Conservation (phyloP, 257 asterid species). For the Nemophila menziesii region DNA sequence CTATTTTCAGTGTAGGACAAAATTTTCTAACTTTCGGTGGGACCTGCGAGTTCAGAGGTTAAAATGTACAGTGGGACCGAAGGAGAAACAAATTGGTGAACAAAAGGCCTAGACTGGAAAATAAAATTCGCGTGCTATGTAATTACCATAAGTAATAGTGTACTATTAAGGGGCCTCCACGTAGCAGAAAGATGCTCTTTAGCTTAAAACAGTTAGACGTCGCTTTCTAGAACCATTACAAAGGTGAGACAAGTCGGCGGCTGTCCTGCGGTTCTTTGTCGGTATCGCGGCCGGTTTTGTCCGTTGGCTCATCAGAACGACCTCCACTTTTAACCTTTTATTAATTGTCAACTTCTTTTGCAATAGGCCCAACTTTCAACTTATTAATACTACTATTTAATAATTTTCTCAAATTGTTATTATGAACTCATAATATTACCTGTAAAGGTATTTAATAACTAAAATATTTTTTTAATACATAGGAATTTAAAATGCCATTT, state of each 20-base stretch:
- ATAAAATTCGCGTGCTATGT: conserved; percentile 49
- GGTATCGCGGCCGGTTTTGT: conserved; percentile 20
- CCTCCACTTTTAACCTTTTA: background rate
- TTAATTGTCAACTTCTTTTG: conserved; percentile 1
- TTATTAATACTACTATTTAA: too few species aligned
- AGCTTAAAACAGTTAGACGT: conserved; percentile 24
- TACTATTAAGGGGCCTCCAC: conserved; percentile 11
- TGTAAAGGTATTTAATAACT: too few species aligned
- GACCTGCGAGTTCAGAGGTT: too few species aligned
- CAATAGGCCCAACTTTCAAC: conserved; percentile 4
- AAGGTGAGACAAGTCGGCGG: conserved; percentile 49
- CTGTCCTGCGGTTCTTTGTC: conserved; percentile 36
- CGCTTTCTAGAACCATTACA: conserved; percentile 33
- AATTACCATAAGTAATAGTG: conserved; percentile 5
- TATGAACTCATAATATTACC: too few species aligned
- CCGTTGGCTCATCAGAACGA: conserved; percentile 8
- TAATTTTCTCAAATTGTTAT: too few species aligned
- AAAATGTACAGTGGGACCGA: too few species aligned
- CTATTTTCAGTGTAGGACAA: background rate
- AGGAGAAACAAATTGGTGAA: conserved; percentile 3
- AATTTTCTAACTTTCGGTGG: background rate
- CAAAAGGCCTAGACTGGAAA: conserved; percentile 29
- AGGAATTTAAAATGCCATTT: too few species aligned
- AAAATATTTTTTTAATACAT: too few species aligned
- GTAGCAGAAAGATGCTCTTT: conserved; percentile 14